Evolutionary conservation across 441 rosid genomes (phyloP), one percentile per base, ranked within the genome.

Genomic region (Erodium moschatum): DNA sequence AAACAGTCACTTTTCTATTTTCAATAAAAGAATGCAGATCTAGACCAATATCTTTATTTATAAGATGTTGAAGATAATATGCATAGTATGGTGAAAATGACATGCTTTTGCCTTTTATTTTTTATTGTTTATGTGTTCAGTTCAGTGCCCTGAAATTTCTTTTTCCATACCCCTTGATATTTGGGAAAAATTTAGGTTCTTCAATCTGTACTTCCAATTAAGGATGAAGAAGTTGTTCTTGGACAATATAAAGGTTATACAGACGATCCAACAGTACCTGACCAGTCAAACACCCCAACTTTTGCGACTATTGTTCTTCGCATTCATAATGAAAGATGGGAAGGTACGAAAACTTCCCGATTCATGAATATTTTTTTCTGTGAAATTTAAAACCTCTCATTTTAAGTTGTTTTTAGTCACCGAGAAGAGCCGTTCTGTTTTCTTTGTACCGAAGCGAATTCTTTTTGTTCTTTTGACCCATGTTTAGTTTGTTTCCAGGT

Each of bases 311-410:
- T 84, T 44, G 76, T 94, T 73, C 85, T 94, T 68, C 90, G 80
- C 64, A 88, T 94, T 50, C 87, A 94, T 76, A 94, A 94, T 66
- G 97, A 91, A 89, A 85, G 99, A 88, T 94, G 99, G 97, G 99
- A 89, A 85, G 99, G 99, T 94, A 77, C 66, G 60, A 20, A 60
- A 50, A 5, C 1, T 69, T 69, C 33, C 16, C 62, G 66, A 20
- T 65, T 61, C 24, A 5, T 71, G 69, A 21, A 16, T 46, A 19
- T 64, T 15, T 44, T 5, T 44, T 6, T 44, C 64, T 19, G 0
- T 16, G 16, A 67, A 70, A 63, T 16, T 54, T 1, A n/a, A 20
- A 54, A 54, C 21, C 62, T 18, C 27, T 7, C 21, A 16, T 54
- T 54, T 16, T 16, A 54, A 54, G 50, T 44, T 44, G 46, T 40